These are phyloP conservation scores for Candida tetrigidarum DNA, from an alignment of 1,139 yeast species.

Conservation along the genomic window DNA sequence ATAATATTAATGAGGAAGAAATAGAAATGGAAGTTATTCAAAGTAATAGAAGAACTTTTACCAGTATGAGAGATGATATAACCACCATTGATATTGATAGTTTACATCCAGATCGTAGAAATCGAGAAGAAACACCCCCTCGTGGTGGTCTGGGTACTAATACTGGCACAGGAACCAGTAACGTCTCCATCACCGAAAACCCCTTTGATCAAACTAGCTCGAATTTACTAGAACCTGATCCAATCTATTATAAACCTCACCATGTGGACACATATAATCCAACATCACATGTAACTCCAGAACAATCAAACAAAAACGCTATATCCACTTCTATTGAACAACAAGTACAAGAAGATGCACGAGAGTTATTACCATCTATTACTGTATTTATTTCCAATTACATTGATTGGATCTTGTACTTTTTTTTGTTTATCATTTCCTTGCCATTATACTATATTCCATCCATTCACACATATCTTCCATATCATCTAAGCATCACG, in stretches of 20 bases:
- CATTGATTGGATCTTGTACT: slow-evolving; percentile 61
- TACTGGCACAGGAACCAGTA: too few species aligned
- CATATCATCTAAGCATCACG: slow-evolving; percentile 65
- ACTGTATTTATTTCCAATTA: slow-evolving; percentile 42
- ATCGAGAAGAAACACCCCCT: slow-evolving; percentile 17
- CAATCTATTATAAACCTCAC: slow-evolving; percentile 20
- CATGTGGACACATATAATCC: slow-evolving; percentile 14
- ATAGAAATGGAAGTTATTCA: slow-evolving; percentile 24
- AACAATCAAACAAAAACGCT: too few species aligned
- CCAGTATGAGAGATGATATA: slow-evolving; percentile 40
- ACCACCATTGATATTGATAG: slow-evolving; percentile 37
- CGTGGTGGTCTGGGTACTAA: too few species aligned
- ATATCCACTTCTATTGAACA: too few species aligned
- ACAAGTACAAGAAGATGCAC: slow-evolving; percentile 9
- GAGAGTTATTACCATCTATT: slow-evolving; percentile 4
- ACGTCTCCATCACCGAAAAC: slow-evolving; percentile 18
- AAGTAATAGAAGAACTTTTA: slow-evolving; percentile 21
- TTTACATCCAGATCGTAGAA: slow-evolving; percentile 21
- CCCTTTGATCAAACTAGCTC: slow-evolving; percentile 19
- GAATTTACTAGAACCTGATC: slow-evolving; percentile 22
- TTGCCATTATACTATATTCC: slow-evolving; percentile 55
- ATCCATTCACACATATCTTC: slow-evolving; percentile 56
- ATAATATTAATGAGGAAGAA: too few species aligned
- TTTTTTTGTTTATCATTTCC: slow-evolving; percentile 52
- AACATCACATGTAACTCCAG: background rate